Percentiles rank a stretch among this genome's conserved stretches.
phyloP scores from a whole-genome alignment of 2,329 filamentous ascomycete species.

The Xylariaceae sp. region DNA sequence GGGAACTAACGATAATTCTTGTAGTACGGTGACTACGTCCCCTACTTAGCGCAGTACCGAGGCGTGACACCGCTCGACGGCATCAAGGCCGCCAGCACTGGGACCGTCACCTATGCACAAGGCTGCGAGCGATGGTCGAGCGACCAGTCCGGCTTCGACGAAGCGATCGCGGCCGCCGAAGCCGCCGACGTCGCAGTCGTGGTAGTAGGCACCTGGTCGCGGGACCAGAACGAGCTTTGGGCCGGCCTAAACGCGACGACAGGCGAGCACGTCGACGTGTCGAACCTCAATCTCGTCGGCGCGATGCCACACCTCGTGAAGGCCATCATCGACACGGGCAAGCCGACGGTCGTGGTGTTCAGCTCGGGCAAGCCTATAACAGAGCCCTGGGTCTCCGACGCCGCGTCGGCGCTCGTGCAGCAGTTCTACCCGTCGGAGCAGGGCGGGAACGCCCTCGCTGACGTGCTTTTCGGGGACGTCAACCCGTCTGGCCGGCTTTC shows the following conservation, averaged over 20 bases:
- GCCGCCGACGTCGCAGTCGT: slow-evolving; percentile 75
- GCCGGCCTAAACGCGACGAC: slow-evolving; percentile 73
- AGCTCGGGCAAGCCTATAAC: slow-evolving; percentile 75
- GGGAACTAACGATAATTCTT: slow-evolving; percentile 1
- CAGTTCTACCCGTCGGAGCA: slow-evolving; percentile 78
- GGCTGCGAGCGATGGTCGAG: slow-evolving; percentile 77
- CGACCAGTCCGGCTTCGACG: slow-evolving; percentile 69
- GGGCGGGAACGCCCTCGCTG: slow-evolving; percentile 69
- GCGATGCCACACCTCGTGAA: slow-evolving; percentile 71
- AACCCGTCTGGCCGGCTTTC: slow-evolving; percentile 71
- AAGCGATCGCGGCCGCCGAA: slow-evolving; percentile 69
- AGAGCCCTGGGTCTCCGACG: slow-evolving; percentile 72
- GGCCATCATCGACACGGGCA: slow-evolving; percentile 70
- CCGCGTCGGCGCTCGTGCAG: slow-evolving; percentile 70
- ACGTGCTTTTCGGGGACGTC: slow-evolving; percentile 67
- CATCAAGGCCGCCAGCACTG: slow-evolving; percentile 65
- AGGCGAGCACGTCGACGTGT: slow-evolving; percentile 73
- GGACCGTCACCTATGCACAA: slow-evolving; percentile 68
- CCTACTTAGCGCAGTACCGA: slow-evolving; percentile 65
- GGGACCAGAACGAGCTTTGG: slow-evolving; percentile 76
- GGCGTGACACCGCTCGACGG: slow-evolving; percentile 75
- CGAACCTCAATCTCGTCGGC: slow-evolving; percentile 69
- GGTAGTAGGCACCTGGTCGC: slow-evolving; percentile 76
- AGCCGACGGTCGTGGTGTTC: slow-evolving; percentile 71
- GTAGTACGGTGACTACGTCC: slow-evolving; percentile 76